Conservation (phyloP, 768 basidiomycete genomes). For the Dioszegia crocea region DNA sequence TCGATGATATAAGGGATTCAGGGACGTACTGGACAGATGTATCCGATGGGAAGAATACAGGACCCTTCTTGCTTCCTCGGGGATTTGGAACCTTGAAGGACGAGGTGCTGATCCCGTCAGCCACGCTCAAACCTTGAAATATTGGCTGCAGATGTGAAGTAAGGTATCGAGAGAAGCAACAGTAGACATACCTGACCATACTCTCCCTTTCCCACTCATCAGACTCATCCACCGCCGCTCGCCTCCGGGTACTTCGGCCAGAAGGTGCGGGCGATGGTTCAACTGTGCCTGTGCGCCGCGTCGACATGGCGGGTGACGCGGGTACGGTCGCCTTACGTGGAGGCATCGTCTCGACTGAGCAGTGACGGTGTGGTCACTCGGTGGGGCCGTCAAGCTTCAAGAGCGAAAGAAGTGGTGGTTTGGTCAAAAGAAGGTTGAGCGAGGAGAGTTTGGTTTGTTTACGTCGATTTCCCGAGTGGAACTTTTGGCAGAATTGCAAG, state of each 20-base stretch:
- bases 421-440: background rate
- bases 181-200: conserved; percentile 21
- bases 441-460: background rate
- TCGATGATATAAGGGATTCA: background rate
- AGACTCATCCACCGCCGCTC: conserved; percentile 12
- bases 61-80: conserved; percentile 8
- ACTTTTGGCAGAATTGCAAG: too few relatives aligned
- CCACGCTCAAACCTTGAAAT: background rate
- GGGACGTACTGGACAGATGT: conserved; percentile 12
- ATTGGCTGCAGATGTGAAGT: too few relatives aligned
- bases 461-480: background rate
- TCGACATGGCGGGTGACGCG: conserved; percentile 12
- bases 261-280: conserved; percentile 38
- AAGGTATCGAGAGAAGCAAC: background rate
- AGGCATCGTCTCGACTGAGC: background rate
- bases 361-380: background rate
- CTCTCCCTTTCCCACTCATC: conserved; percentile 41
- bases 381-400: background rate
- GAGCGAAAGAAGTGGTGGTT: background rate
- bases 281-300: background rate
- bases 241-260: conserved; percentile 19
- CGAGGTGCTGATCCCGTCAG: conserved; percentile 4
- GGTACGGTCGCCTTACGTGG: conserved; percentile 20
- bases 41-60: conserved; percentile 1
- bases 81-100: conserved; percentile 30